A percentile compares a stretch with the other conserved stretches of the same genome.
Evolutionary conservation across 345 rosid species (phyloP).

Genomic region (Ceriops zippeliana): DNA sequence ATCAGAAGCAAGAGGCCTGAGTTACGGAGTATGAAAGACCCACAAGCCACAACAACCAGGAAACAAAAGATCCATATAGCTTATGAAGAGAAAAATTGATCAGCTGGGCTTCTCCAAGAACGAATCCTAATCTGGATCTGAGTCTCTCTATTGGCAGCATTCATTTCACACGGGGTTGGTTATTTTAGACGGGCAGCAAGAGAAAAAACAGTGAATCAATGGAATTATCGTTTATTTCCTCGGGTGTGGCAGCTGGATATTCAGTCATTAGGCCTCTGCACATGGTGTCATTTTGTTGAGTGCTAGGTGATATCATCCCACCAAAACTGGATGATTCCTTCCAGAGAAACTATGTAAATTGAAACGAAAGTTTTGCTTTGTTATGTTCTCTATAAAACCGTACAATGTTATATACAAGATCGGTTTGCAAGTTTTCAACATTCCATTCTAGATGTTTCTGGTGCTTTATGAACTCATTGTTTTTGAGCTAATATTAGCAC

Average conservation of each 20-base stretch:
- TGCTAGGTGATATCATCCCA: conserved; percentile 16
- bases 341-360: conserved; percentile 22
- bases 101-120: conserved; percentile 47
- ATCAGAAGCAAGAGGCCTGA: conserved; percentile 72
- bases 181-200: conserved; percentile 16
- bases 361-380: conserved; percentile 22
- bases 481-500: too few species aligned
- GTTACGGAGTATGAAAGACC: conserved; percentile 46
- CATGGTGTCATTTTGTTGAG: conserved; percentile 20
- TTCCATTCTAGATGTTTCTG: background rate
- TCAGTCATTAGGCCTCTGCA: conserved; percentile 20
- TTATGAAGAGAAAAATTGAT: conserved; percentile 15
- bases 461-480: too few species aligned
- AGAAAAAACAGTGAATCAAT: background rate
- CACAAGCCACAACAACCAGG: conserved; percentile 7
- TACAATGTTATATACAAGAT: conserved; percentile 6
- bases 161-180: conserved; percentile 7
- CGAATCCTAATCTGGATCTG: conserved; percentile 20
- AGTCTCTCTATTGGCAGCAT: conserved; percentile 9
- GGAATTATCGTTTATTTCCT: conserved; percentile 17
- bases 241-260: background rate
- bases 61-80: conserved; percentile 4
- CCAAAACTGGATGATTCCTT: conserved; percentile 18
- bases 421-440: conserved; percentile 3
- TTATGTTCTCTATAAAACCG: conserved; percentile 16